A percentile compares a stretch with the other conserved stretches of the same genome.
phyloP scores from a whole-genome alignment of 2,329 filamentous ascomycete genomes.

The Verticillium tricorpus region DNA sequence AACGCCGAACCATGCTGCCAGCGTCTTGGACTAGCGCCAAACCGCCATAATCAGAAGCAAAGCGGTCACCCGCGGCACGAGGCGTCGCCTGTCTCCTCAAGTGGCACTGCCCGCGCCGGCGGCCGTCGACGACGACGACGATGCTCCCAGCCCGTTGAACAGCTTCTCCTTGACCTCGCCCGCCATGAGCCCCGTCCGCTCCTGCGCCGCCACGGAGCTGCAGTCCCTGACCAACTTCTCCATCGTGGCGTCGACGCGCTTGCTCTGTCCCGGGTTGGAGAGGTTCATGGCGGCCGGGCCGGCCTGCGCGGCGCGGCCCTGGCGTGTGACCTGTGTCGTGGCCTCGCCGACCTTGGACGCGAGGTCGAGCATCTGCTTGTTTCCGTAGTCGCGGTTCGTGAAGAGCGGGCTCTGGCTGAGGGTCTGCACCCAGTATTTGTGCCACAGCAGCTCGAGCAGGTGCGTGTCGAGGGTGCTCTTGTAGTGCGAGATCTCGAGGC shows the following conservation, averaged over 20 bases:
- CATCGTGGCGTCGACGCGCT: slow-evolving; percentile 42
- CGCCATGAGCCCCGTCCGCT: slow-evolving; percentile 58
- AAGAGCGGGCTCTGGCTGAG: slow-evolving; percentile 86
- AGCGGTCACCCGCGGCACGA: background rate
- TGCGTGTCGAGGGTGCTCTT: slow-evolving; percentile 88
- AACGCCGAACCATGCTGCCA: background rate
- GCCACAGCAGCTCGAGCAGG: slow-evolving; percentile 87
- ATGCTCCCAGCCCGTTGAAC: slow-evolving; percentile 41
- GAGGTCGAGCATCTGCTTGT: slow-evolving; percentile 86
- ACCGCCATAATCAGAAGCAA: background rate
- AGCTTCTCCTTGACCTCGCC: slow-evolving; percentile 59
- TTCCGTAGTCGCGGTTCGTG: slow-evolving; percentile 88
- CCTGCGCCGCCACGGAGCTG: slow-evolving; percentile 57
- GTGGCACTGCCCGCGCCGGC: background rate
- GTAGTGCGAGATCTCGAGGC: slow-evolving; percentile 87
- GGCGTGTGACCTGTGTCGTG: slow-evolving; percentile 32
- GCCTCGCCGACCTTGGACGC: slow-evolving; percentile 75
- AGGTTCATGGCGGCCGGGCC: slow-evolving; percentile 15
- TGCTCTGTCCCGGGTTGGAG: slow-evolving; percentile 13
- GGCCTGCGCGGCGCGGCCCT: slow-evolving; percentile 23
- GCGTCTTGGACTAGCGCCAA: background rate
- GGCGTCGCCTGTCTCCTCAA: background rate
- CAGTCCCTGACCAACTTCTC: slow-evolving; percentile 57
- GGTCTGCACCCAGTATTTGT: slow-evolving; percentile 98
- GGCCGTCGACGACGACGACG: slow-evolving; percentile 3